Evolutionary conservation across 139 green algal genomes (phyloP), one percentile per base, ranked within the genome.

Genomic region (Chlamydomonas asymmetrica): DNA sequence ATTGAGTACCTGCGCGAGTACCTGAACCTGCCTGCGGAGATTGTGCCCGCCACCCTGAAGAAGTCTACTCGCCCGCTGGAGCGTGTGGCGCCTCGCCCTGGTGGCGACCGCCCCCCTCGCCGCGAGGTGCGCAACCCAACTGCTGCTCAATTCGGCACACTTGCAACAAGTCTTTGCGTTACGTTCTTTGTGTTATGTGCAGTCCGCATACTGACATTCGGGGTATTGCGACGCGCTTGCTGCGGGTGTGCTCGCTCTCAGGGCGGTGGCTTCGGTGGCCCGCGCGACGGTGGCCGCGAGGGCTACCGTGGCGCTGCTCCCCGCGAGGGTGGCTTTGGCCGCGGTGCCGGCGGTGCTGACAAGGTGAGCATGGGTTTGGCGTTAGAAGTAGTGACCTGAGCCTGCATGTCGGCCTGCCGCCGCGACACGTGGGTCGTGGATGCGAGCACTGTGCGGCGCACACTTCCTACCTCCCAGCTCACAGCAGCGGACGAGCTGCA

Each of bases 1-100:
- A 98, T 99, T 81, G 94, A 98, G 82, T 97, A 96, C 89, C 93
- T 99, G 80, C 88, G 97, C 49, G 92, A 97, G 88, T 99, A 98
- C 91, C 90, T 99, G 48, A 98, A 97, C 91, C 88, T 99, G 77
- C 92, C 95, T 31, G 83, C 84, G 22, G 97, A 99, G 79, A 94
- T 97, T 59, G 93, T 98, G 82, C 94, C 94, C 49, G 91, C 90
- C 77, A 98, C 94, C 0, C 89, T 97, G 1, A 99, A 98, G 92
- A 99, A 98, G 93, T 89, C 77, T 60, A 93, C 89, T 37, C 88
- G 94, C 66, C 85, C 31, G 39, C 79, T 90, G 73, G 89, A 91
- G 57, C 74, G 75, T 62, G 67, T 66, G 45, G 66, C 70, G 37
- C 70, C 78, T 32, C 77, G 54, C 34, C 62, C 66, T 49, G 64